Base-by-base conservation (phyloP, 2,329 filamentous ascomycete genomes). In the Colletotrichum sp. region DNA sequence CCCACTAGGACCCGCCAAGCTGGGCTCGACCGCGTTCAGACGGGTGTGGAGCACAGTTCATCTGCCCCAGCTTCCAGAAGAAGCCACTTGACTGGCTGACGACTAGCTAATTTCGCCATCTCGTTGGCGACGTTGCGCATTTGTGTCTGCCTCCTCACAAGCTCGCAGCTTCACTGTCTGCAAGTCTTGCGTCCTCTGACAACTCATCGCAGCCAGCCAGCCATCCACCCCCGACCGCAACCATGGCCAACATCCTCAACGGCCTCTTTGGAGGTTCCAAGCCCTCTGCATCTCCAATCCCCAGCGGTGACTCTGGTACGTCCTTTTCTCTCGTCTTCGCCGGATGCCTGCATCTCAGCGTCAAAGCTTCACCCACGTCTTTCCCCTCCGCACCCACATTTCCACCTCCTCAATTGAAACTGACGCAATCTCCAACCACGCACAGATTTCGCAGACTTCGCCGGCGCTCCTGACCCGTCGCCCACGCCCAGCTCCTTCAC, bases 381-480 rank as follows among this genome's bases (percentile, higher is more conserved):
- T 70, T 64, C 70, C 65, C 52, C 24, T 74, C 73, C 66, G 76
- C 67, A 70, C 71, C 73, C 67, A 76, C 32, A 60, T 70, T 75
- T 71, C 64, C 70, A 60, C 70, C 64, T 69, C 56, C 43, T 52
- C 43, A 52, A 52, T 52, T 21, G 43, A 73, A 43, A 38, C 83
- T 84, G 78, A 84, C 81, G 67, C 71, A 70, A 79, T 79, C 34
- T 32, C 26, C 73, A 24, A 60, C 71, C 64, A 60, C 77, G 60
- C 75, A 68, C 66, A 98, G 96, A 98, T 87, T 98, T 98, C 84
- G 96, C 95, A 87, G 96, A 98, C 88, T 98, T 97, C 82, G 95
- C 95, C 76, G 93, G 92, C 78, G 94, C 93, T 80, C 92, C 95
- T 78, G 92, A 94, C 24, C 93, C 95, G 72, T 84, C 88, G 28